phyloP scores from a whole-genome alignment of 202 grass and related monocot genomes.

The Eragrostis tef region DNA sequence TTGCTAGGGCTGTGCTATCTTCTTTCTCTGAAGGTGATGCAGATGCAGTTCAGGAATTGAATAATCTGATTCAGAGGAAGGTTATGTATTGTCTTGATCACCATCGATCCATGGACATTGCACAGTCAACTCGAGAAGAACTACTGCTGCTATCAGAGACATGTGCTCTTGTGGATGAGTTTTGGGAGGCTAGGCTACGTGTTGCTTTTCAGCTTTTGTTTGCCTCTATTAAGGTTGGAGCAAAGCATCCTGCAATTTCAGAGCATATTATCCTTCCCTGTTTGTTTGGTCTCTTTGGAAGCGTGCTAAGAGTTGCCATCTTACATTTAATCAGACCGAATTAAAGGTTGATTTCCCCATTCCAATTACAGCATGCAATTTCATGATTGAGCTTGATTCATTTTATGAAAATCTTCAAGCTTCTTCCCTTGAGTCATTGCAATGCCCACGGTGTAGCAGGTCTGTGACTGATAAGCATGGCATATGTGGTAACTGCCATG shows the following conservation, averaged over 20 bases:
- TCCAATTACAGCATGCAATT: constrained; percentile 94
- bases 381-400: constrained; percentile 99
- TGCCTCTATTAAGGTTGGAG: constrained; percentile 94
- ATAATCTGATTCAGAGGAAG: constrained; percentile 91
- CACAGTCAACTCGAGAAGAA: constrained; percentile 87
- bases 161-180: constrained; percentile 86
- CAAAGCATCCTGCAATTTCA: constrained; percentile 97
- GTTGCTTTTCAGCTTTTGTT: constrained; percentile 92
- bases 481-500: constrained; percentile 96
- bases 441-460: constrained; percentile 93
- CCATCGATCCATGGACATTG: constrained; percentile 93
- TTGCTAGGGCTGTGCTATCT: constrained; percentile 85
- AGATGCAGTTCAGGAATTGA: constrained; percentile 83
- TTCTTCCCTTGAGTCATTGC: constrained; percentile 94
- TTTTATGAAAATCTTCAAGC: constrained; percentile 99
- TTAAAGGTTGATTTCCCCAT: constrained; percentile 97
- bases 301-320: constrained; percentile 94
- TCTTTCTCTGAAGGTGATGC: constrained; percentile 88
- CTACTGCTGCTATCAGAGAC: constrained; percentile 90
- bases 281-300: constrained; percentile 88
- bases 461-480: constrained; percentile 97
- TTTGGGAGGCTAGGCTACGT: constrained; percentile 91
- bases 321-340: constrained; percentile 87
- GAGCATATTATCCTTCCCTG: constrained; percentile 99
- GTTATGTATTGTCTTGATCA: constrained; percentile 98